Percentiles rank a stretch among this genome's conserved stretches.
Evolutionary conservation across 73 alveolate species (phyloP).

Genomic region (Paramecium bursaria): DNA sequence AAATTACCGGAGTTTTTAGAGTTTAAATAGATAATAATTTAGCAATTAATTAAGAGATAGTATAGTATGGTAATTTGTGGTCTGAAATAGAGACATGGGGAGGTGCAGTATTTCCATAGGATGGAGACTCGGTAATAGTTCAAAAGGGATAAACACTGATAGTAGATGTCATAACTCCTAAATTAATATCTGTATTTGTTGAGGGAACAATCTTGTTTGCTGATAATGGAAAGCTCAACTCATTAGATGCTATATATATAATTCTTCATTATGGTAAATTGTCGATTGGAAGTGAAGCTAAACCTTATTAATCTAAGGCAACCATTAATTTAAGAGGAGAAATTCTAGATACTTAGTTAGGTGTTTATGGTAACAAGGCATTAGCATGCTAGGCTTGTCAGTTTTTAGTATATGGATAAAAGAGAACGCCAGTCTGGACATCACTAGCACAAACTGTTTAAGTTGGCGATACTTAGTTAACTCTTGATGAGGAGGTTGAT

Average conservation of each 20-base stretch:
- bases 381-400: constrained; percentile 78
- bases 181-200: constrained; percentile 74
- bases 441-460: constrained; percentile 74
- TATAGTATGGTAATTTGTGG: constrained; percentile 75
- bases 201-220: constrained; percentile 84
- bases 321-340: constrained; percentile 83
- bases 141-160: constrained; percentile 76
- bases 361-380: constrained; percentile 84
- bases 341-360: constrained; percentile 72
- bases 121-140: constrained; percentile 76
- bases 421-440: constrained; percentile 82
- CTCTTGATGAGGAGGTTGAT: constrained; percentile 73
- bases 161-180: constrained; percentile 77
- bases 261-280: constrained; percentile 77
- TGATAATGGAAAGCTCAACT: constrained; percentile 70
- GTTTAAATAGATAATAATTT: constrained; percentile 60
- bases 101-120: constrained; percentile 80
- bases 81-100: constrained; percentile 84
- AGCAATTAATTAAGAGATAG: constrained; percentile 72
- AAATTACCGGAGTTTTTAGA: constrained; percentile 16
- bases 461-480: constrained; percentile 70
- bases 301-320: constrained; percentile 75
- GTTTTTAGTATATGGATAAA: constrained; percentile 83
- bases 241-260: constrained; percentile 82
- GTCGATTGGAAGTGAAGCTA: constrained; percentile 84